Evolutionary conservation across 495 filamentous ascomycete species (phyloP).

Genomic region (Tuber brumale): DNA sequence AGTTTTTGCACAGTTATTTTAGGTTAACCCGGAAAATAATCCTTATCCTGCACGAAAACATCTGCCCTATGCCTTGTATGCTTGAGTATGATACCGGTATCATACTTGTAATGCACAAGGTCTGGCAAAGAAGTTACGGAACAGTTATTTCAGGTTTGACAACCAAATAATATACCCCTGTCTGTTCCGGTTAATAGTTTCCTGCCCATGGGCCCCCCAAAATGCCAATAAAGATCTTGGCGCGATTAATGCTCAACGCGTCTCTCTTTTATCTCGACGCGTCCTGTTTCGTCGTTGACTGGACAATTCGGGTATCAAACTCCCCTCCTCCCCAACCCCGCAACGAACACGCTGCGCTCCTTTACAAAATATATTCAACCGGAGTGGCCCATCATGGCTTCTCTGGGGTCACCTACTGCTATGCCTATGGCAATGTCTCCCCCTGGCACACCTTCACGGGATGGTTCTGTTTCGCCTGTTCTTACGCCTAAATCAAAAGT

Average conservation of each 20-base stretch:
- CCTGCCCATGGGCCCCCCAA: not conserved
- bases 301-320: constrained; percentile 7
- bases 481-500: constrained; percentile 66
- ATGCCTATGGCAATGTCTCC: constrained; percentile 22
- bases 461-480: constrained; percentile 33
- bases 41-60: too few relatives aligned
- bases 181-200: too few relatives aligned
- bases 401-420: not conserved
- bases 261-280: constrained; percentile 1
- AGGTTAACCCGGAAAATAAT: too few relatives aligned
- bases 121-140: too few relatives aligned
- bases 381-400: constrained; percentile 12
- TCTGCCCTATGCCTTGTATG: too few relatives aligned
- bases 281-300: not conserved
- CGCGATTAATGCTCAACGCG: constrained; percentile 24
- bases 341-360: not conserved
- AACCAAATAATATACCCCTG: too few relatives aligned
- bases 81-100: too few relatives aligned
- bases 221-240: constrained; percentile 5
- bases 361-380: not conserved
- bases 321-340: constrained; percentile 1
- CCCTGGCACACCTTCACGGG: constrained; percentile 21
- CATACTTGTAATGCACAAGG: too few relatives aligned
- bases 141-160: too few relatives aligned
- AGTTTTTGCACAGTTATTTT: too few relatives aligned